These are phyloP conservation scores for Umbelopsis sp. DNA, from an alignment of 192 early-diverging fungal genomes.

Conservation along the genomic window DNA sequence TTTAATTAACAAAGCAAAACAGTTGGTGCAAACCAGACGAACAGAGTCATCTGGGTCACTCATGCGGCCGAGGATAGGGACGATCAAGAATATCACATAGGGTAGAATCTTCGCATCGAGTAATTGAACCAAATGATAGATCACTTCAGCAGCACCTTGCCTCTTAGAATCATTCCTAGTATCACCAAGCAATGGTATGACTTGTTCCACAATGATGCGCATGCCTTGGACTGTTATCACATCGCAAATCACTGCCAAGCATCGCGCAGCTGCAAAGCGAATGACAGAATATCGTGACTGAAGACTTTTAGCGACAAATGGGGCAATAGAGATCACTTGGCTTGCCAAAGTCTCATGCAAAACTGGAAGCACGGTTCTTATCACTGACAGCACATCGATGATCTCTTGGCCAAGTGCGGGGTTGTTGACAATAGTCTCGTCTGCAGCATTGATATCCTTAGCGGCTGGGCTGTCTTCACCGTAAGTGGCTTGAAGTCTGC, in stretches of 20 bases:
- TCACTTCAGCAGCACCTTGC: constrained; percentile 85
- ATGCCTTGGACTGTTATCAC: constrained; percentile 74
- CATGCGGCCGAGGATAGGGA: constrained; percentile 96
- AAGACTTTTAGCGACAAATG: constrained; percentile 66
- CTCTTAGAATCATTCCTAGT: constrained; percentile 65
- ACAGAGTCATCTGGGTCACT: constrained; percentile 91
- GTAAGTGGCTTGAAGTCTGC: constrained; percentile 49
- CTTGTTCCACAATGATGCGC: constrained; percentile 75
- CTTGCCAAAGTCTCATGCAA: constrained; percentile 56
- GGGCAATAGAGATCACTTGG: constrained; percentile 60
- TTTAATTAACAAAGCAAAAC: constrained; percentile 95
- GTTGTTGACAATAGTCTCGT: constrained; percentile 24
- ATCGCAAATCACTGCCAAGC: constrained; percentile 73
- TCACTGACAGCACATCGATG: constrained; percentile 77
- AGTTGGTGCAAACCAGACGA: constrained; percentile 87
- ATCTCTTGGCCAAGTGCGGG: constrained; percentile 61
- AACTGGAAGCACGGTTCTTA: constrained; percentile 65
- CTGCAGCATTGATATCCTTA: constrained; percentile 29
- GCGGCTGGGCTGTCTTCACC: constrained; percentile 28
- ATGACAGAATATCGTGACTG: constrained; percentile 72
- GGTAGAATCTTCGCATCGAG: constrained; percentile 86
- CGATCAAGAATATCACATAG: constrained; percentile 97
- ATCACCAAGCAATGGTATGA: constrained; percentile 81
- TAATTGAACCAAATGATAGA: constrained; percentile 78
- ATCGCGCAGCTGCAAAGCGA: constrained; percentile 76